phyloP scores from a whole-genome alignment of 2,329 filamentous ascomycete genomes.

The Arthroderma sp. region DNA sequence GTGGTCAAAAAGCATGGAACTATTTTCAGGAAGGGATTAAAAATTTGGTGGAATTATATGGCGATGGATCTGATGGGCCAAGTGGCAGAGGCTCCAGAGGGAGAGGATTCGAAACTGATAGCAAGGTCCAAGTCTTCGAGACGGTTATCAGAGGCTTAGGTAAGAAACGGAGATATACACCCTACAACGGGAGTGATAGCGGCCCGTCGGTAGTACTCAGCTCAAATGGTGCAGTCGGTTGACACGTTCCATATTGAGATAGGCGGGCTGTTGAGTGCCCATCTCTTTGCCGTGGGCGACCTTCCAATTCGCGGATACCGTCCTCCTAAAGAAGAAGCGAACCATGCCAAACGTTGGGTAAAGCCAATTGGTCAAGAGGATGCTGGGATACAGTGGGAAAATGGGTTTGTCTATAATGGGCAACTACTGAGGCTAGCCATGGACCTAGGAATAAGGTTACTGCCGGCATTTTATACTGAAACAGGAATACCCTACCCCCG shows the following conservation, averaged over 20 bases:
- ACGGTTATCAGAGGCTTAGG: slow-evolving; percentile 75
- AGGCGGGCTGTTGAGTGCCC: slow-evolving; percentile 80
- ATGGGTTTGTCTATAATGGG: slow-evolving; percentile 71
- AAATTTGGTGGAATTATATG: slow-evolving; percentile 67
- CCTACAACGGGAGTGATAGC: not conserved
- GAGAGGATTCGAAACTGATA: slow-evolving; percentile 83
- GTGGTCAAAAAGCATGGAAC: slow-evolving; percentile 48
- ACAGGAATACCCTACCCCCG: slow-evolving; percentile 91
- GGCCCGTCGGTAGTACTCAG: not conserved
- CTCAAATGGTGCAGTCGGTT: too few species aligned
- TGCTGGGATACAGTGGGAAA: slow-evolving; percentile 52
- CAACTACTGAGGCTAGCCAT: slow-evolving; percentile 80
- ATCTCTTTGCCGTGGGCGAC: slow-evolving; percentile 83
- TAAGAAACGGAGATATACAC: slow-evolving; percentile 11
- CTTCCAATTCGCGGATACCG: slow-evolving; percentile 72
- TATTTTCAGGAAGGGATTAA: slow-evolving; percentile 72
- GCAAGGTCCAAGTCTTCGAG: slow-evolving; percentile 97
- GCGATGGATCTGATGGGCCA: slow-evolving; percentile 61
- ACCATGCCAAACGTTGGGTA: slow-evolving; percentile 30
- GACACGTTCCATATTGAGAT: slow-evolving; percentile 22
- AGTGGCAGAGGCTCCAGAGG: slow-evolving; percentile 58
- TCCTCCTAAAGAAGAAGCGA: slow-evolving; percentile 31
- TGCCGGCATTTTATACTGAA: slow-evolving; percentile 82
- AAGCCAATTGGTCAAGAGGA: slow-evolving; percentile 14
- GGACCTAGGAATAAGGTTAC: slow-evolving; percentile 67